Conservation (phyloP, 495 filamentous ascomycete species). For the Darksidea phi region DNA sequence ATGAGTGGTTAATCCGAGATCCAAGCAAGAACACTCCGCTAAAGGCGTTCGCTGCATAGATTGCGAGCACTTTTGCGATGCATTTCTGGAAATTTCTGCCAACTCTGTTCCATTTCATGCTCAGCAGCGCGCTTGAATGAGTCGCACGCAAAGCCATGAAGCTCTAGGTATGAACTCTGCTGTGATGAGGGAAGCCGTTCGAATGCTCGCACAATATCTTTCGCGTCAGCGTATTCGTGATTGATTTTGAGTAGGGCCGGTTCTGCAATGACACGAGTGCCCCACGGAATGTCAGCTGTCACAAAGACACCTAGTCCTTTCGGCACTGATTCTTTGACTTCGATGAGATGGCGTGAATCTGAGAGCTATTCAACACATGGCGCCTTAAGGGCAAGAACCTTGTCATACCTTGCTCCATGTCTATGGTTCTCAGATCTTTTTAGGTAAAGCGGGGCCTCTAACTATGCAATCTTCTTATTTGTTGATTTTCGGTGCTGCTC, state of each 20-base stretch:
- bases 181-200: conserved; percentile 13
- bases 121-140: no score
- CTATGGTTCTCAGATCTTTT: no score
- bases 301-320: conserved; percentile 33
- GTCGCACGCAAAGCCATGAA: not conserved
- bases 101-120: not conserved
- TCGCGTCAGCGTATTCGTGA: not conserved
- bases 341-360: conserved; percentile 15
- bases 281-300: conserved; percentile 20
- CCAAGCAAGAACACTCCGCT: conserved; percentile 23
- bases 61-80: not conserved
- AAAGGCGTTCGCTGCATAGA: conserved; percentile 10
- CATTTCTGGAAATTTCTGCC: not conserved
- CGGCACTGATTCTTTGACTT: conserved; percentile 8
- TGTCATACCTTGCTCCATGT: no score
- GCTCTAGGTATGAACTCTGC: conserved; percentile 6
- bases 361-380: no score
- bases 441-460: no score
- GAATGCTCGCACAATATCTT: conserved; percentile 20
- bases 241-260: conserved; percentile 15
- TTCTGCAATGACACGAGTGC: conserved; percentile 32
- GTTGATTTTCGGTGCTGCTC: no score
- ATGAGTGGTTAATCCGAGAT: conserved; percentile 39
- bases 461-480: no score
- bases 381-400: no score